These are phyloP conservation scores for Arthrinium puccinioides DNA, from an alignment of 2,329 filamentous ascomycete genomes.

Conservation along the genomic window DNA sequence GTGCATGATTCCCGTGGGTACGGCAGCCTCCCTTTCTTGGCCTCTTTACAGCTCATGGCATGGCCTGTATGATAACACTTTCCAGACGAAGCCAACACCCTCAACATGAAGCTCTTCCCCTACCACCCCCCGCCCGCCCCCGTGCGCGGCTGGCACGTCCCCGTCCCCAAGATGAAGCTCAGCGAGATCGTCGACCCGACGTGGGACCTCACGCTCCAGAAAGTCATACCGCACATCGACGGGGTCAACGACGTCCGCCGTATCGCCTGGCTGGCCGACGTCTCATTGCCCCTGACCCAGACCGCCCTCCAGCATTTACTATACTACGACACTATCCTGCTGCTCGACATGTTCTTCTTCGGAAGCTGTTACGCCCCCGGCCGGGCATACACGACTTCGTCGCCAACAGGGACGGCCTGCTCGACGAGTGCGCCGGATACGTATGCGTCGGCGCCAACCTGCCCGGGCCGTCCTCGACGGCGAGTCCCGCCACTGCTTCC, in stretches of 20 bases:
- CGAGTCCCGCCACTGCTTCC: neutral
- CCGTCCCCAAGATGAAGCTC: constrained; percentile 64
- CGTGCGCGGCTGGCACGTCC: constrained; percentile 85
- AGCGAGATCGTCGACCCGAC: constrained; percentile 56
- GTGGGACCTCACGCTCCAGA: constrained; percentile 70
- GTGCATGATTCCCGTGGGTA: constrained; percentile 95
- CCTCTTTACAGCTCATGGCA: constrained; percentile 9
- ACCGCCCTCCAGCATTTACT: constrained; percentile 83
- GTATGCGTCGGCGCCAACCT: constrained; percentile 46
- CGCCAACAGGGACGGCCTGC: constrained; percentile 62
- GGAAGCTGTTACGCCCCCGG: constrained; percentile 78
- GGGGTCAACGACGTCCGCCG: constrained; percentile 84
- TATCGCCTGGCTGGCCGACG: constrained; percentile 78
- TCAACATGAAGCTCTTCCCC: constrained; percentile 94
- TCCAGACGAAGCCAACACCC: constrained; percentile 81
- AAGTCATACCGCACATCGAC: constrained; percentile 81
- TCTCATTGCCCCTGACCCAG: constrained; percentile 78
- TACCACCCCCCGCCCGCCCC: constrained; percentile 69
- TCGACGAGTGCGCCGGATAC: constrained; percentile 84
- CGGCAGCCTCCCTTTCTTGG: constrained; percentile 13
- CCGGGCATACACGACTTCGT: constrained; percentile 75
- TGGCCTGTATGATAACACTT: constrained; percentile 6
- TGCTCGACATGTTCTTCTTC: constrained; percentile 95
- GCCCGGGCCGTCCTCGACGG: neutral
- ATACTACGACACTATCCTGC: constrained; percentile 84